Base-by-base conservation (phyloP, 495 filamentous ascomycete species). In the Ascobolus immersus region DNA sequence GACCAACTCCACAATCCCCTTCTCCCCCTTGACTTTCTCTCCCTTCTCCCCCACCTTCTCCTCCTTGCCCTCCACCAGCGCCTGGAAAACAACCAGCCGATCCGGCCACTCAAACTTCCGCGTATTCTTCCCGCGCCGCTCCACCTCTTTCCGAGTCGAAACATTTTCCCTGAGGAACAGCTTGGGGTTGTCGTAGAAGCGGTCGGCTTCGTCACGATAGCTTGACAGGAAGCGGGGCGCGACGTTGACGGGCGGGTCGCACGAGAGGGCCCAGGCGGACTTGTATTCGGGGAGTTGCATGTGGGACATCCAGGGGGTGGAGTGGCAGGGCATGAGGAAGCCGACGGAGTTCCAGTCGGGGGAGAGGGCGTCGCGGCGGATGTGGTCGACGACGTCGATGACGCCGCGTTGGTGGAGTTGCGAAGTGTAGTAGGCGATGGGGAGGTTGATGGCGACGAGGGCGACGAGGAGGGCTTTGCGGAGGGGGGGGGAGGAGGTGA, bases 251-350 rank as follows among this genome's bases (percentile, higher is more conserved):
- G 89, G 86, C 11, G 89, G 86, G 41, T 93, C 81, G 52, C 86
- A 96, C 6, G 73, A 73, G 8, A 94, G 59, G 0, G 86, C 84
- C 67, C 84, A 82, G 2, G 80, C 79, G 35, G 69, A 54, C 18
- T 91, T 69, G 28, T 55, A 53, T 15, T 17, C 10, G 28, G 2
- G 28, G 4, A 31, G 12, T 31, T 31, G 28, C 21, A 94, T 62
- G 46, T 82, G 78, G 4, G 72, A 77, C 37, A 79, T 74, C 89
- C 86, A 96, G n/a, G 86, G 84, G 6, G 82, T 93, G 42, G 74
- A 76, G 58, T 96, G 89, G 54, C 86, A 96, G 11, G 89, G 86
- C 62, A 86, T 91, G n/a, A 96, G 62, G 54, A 94, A 93, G 3
- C 72, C 77, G 5, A 69, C 73, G 23, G 77, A 79, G 19, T 73